Conservation (phyloP, 768 basidiomycete genomes). For the Termitomyces sp. region DNA sequence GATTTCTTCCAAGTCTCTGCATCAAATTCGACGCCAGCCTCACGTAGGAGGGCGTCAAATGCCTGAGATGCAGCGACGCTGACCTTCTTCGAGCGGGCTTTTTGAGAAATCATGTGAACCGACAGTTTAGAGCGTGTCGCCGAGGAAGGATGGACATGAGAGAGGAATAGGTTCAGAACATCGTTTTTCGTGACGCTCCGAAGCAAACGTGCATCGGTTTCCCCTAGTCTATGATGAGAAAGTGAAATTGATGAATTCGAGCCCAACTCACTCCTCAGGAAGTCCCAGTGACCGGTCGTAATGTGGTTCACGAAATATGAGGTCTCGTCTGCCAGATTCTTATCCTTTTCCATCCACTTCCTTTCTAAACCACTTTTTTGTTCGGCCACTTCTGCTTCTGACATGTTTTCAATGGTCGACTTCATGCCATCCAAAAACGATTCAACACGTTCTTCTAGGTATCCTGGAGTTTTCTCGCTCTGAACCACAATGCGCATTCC, state of each 20-base stretch:
- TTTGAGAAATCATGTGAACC: slow-evolving; percentile 76
- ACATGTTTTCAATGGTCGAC: slow-evolving; percentile 64
- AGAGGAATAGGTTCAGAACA: slow-evolving; percentile 66
- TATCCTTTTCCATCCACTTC: slow-evolving; percentile 81
- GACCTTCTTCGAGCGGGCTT: slow-evolving; percentile 56
- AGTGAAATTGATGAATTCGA: background rate
- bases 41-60: slow-evolving; percentile 54
- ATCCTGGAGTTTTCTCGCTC: slow-evolving; percentile 77
- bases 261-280: slow-evolving; percentile 67
- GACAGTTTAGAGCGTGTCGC: slow-evolving; percentile 77
- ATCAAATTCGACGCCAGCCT: slow-evolving; percentile 48
- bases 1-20: slow-evolving; percentile 50
- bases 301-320: slow-evolving; percentile 70
- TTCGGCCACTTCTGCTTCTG: slow-evolving; percentile 67
- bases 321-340: slow-evolving; percentile 85
- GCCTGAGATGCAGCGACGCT: slow-evolving; percentile 62
- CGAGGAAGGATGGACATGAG: slow-evolving; percentile 69
- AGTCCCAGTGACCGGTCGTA: slow-evolving; percentile 81
- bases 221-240: slow-evolving; percentile 43
- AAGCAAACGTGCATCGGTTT: slow-evolving; percentile 69
- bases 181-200: slow-evolving; percentile 71
- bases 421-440: slow-evolving; percentile 81
- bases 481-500: slow-evolving; percentile 87
- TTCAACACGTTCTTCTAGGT: slow-evolving; percentile 87
- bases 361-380: slow-evolving; percentile 77